phyloP scores from a whole-genome alignment of 2,329 filamentous ascomycete genomes.

The Aulographum hederae region DNA sequence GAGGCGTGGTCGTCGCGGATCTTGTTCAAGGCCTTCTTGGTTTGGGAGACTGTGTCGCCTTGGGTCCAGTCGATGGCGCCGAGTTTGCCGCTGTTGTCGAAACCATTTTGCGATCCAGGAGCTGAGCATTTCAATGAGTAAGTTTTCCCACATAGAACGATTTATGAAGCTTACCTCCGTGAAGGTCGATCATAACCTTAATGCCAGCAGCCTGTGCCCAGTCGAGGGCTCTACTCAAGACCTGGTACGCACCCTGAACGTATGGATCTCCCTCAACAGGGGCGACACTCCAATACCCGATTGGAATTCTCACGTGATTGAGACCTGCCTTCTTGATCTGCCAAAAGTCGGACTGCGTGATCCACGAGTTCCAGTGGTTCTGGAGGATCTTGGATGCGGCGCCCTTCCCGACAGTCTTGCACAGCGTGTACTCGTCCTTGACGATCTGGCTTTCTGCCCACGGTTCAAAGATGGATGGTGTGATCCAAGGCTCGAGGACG shows the following conservation, averaged over 20 bases:
- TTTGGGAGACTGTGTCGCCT: conserved; percentile 22
- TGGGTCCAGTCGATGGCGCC: conserved; percentile 27
- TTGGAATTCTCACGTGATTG: conserved; percentile 46
- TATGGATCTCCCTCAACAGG: conserved; percentile 37
- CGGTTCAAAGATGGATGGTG: conserved; percentile 38
- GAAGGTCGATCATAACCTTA: conserved; percentile 49
- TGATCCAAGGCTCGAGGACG: conserved; percentile 46
- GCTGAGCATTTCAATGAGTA: conserved; percentile 18
- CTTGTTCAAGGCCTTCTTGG: conserved; percentile 24
- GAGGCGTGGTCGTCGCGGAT: conserved; percentile 25
- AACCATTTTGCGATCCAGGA: conserved; percentile 46
- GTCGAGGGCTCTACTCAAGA: conserved; percentile 36
- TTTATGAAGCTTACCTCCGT: conserved; percentile 37
- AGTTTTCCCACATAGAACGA: neutral
- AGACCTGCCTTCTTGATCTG: conserved; percentile 37
- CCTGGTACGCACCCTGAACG: conserved; percentile 40
- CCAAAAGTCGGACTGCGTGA: conserved; percentile 35
- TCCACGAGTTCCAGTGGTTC: conserved; percentile 41
- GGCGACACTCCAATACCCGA: conserved; percentile 46
- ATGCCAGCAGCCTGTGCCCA: conserved; percentile 40
- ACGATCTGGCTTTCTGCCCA: conserved; percentile 25
- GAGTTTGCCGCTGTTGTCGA: conserved; percentile 43
- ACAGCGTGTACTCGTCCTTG: conserved; percentile 39
- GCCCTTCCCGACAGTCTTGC: conserved; percentile 28
- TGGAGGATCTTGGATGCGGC: conserved; percentile 28